Conservation (phyloP, 768 basidiomycete genomes). For the Mycena galericulata region DNA sequence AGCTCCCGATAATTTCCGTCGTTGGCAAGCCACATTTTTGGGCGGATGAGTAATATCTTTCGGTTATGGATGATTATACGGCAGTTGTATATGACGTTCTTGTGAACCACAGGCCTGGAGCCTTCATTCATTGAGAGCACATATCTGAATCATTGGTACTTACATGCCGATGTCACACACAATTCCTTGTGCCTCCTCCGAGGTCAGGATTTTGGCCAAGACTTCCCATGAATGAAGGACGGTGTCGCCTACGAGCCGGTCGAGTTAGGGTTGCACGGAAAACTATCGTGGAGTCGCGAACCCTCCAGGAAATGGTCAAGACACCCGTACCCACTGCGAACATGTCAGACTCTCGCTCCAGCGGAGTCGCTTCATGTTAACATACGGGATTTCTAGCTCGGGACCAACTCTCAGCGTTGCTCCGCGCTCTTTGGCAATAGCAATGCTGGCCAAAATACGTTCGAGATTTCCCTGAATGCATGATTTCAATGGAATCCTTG, state of each 20-base stretch:
- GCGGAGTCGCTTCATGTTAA: constrained; percentile 13
- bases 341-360: not conserved
- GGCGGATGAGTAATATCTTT: constrained; percentile 93
- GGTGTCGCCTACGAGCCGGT: constrained; percentile 82
- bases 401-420: constrained; percentile 95
- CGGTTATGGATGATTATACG: constrained; percentile 89
- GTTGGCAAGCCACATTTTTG: constrained; percentile 99
- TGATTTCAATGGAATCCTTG: not conserved
- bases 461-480: constrained; percentile 87
- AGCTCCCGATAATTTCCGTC: constrained; percentile 96
- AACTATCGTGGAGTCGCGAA: constrained; percentile 39
- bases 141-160: constrained; percentile 39
- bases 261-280: constrained; percentile 12
- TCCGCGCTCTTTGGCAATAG: constrained; percentile 87
- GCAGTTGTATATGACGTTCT: constrained; percentile 98
- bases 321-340: constrained; percentile 91
- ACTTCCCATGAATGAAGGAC: constrained; percentile 98
- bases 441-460: constrained; percentile 89
- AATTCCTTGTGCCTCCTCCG: constrained; percentile 85
- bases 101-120: constrained; percentile 93
- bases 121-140: not conserved
- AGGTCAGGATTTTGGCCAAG: constrained; percentile 87
- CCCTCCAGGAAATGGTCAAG: constrained; percentile 98
- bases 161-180: constrained; percentile 98
- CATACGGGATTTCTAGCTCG: constrained; percentile 93